Evolutionary conservation across 148 eudicot genomes (phyloP).

Genomic region (Chenopodium suecicum): DNA sequence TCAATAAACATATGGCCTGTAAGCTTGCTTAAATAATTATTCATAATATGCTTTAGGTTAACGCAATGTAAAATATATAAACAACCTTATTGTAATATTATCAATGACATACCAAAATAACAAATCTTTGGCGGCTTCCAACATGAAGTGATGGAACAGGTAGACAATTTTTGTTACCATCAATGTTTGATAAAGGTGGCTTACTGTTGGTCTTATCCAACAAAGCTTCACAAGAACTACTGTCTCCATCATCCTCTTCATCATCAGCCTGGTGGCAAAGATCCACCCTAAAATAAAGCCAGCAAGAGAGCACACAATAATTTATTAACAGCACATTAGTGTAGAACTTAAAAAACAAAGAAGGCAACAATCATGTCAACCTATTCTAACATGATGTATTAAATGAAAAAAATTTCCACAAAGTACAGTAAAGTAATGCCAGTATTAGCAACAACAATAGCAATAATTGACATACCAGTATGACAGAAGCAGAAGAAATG

Average conservation of each 20-base stretch:
- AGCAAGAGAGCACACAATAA: conserved; percentile 15
- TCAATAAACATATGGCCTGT: not conserved
- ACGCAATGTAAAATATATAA: not conserved
- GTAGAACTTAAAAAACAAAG: not conserved
- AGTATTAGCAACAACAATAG: not conserved
- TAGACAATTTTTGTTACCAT: conserved; percentile 52
- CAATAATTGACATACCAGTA: conserved; percentile 60
- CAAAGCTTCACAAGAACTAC: conserved; percentile 56
- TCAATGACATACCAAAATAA: conserved; percentile 60
- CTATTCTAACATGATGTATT: not conserved
- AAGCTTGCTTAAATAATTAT: not conserved
- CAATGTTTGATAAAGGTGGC: conserved; percentile 31
- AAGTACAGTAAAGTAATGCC: not conserved
- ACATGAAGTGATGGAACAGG: conserved; percentile 48
- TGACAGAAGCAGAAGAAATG: conserved; percentile 90
- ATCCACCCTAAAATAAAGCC: conserved; percentile 69
- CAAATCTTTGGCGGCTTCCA: conserved; percentile 86
- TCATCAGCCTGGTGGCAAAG: conserved; percentile 90
- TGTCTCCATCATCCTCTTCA: conserved; percentile 76
- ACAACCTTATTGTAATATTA: not conserved
- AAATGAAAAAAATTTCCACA: not conserved
- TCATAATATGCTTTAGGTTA: not conserved
- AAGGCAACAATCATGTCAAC: not conserved
- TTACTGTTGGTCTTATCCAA: conserved; percentile 51
- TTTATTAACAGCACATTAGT: not conserved